Base-by-base conservation (phyloP, 768 basidiomycete species). In the Lentinus tigrinus region DNA sequence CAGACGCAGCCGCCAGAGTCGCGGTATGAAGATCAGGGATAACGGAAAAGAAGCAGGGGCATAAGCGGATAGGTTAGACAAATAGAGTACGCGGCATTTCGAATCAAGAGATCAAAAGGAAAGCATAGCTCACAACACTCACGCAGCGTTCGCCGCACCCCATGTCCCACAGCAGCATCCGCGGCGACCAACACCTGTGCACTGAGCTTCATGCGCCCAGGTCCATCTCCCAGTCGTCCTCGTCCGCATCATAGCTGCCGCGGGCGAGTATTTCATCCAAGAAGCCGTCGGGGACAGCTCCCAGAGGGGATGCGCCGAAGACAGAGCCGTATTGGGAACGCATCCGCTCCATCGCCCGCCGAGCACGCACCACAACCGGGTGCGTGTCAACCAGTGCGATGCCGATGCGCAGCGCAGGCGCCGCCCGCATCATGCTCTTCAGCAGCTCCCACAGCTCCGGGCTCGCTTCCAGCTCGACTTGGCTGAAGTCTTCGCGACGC, bases 401-500 rank as follows among this genome's bases (percentile, higher is more conserved):
- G 17, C 75, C 77, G 52, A 88, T 70, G 19, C 94, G 87, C 52
- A 73, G 65, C 9, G 69, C 73, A 2, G 93, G 86, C 50, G 89
- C 84, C 0, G 84, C 83, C 44, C 83, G 83, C 85, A 96, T 90
- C 85, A 95, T 90, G 58, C 79, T 76, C 67, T 74, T 80, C 65
- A 96, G 83, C 65, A 95, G 77, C 43, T 73, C 75, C 57, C 88
- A 76, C 57, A 96, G 75, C 67, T 86, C 83, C 8, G 80, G 76
- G 64, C 88, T 91, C 49, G 77, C 80, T 34, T 81, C 78, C 64
- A 89, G 70, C 67, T 91, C 85, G 55, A 95, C 85, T 70, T 93
- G 93, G 49, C 86, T 83, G 70, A 97, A 95, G 75, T 99, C 92
- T 70, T 96, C 91, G 56, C 84, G 84, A 55, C 97, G 87, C 36